A percentile compares a stretch with the other conserved stretches of the same genome.
Evolutionary conservation across 2,329 filamentous ascomycete genomes (phyloP).

Genomic region (Colletotrichum orchidophilum): DNA sequence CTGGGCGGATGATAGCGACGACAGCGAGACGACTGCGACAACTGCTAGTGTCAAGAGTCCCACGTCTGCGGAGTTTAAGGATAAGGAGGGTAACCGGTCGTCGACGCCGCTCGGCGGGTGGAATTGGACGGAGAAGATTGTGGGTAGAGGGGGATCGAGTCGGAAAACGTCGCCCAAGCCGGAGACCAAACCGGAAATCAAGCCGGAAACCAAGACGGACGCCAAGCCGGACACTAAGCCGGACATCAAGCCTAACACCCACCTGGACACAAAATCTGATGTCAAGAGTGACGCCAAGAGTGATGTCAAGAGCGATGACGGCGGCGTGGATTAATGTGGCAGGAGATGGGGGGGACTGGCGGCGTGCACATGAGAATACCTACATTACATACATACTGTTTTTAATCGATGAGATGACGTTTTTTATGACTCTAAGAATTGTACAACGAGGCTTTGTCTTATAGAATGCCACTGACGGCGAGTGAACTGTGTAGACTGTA

Average conservation of each 20-base stretch:
- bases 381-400: conserved; percentile 10
- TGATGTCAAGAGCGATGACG: background rate
- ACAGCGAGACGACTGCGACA: conserved; percentile 48
- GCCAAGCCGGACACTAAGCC: background rate
- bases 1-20: conserved; percentile 63
- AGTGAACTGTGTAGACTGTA: background rate
- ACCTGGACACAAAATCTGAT: too few relatives aligned
- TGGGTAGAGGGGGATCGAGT: conserved; percentile 46
- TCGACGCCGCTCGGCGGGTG: conserved; percentile 45
- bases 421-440: background rate
- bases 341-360: background rate
- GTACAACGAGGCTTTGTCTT: background rate
- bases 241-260: background rate
- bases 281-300: too few relatives aligned
- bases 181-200: background rate
- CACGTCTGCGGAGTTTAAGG: conserved; percentile 35
- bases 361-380: background rate
- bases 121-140: conserved; percentile 67
- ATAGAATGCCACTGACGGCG: background rate
- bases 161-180: conserved; percentile 21
- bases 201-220: too few relatives aligned
- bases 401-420: conserved; percentile 25
- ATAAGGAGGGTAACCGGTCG: conserved; percentile 35
- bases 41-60: conserved; percentile 25
- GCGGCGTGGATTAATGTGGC: background rate